Base-by-base conservation (phyloP, 1,139 yeast species). In the Geotrichum klebahnii region DNA sequence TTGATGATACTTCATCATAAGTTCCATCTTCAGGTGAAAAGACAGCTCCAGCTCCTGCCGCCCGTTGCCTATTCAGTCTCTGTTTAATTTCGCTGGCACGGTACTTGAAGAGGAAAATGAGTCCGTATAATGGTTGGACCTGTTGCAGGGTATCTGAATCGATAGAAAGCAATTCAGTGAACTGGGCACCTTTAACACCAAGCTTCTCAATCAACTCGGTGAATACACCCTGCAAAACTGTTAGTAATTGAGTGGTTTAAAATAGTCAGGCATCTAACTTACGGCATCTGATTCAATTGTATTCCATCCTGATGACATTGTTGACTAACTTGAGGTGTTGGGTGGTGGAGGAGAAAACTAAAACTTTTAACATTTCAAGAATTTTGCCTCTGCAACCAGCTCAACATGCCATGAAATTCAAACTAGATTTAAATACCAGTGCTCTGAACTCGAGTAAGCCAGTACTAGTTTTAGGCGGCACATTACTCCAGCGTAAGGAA, bases 241-340 rank as follows among this genome's bases (percentile, higher is more conserved):
- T 31, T 8, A 46, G 40, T 12, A 42, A 78, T 75, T 14, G 5
- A 24, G 2, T 31, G 16, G 4, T 29, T 29, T 12, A 14, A 3
- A 35, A 23, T 8, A 3, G 12, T 9, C 14, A 5, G 16, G 5
- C 12, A 5, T 9, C 14, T 23, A 22, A 47, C 53, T 23, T 44
- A 51, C 53, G 0, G 86, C 85, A 64, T 82, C 89, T 3, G 84
- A 79, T 60, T 81, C 88, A 22, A 82, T 80, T 1, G 86, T 80
- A 59, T 81, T 81, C 88, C 89, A 82, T 10, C 81, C 67, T 10
- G 66, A 59, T 33, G 60, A 55, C 37, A 50, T 55, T 26, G 26
- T 43, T 26, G 35, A 4, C n/a, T 5, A 5, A 32, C 5, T 5
- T 4, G n/a, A 32, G 16, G 5, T 4, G 16, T 5, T 9, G 14